A percentile compares a stretch with the other conserved stretches of the same genome.
Conservation (phyloP, 2,329 filamentous ascomycete genomes). For the Cercospora sesami region DNA sequence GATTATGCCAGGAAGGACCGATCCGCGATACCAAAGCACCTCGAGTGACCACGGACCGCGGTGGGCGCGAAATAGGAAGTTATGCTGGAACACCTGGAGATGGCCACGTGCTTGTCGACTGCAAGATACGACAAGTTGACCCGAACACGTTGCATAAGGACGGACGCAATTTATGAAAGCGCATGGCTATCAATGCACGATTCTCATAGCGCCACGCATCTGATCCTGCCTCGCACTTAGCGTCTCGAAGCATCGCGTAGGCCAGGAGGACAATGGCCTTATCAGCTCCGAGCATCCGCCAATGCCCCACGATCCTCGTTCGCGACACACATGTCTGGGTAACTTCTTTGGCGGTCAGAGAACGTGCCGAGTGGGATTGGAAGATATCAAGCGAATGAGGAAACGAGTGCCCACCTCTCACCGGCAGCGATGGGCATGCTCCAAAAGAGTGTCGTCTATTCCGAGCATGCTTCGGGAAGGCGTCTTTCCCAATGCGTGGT, state of each 20-base stretch:
- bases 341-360: background rate
- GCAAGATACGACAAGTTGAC: background rate
- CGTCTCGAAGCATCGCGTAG: background rate
- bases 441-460: background rate
- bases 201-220: background rate
- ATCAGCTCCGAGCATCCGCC: background rate
- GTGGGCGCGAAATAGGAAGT: background rate
- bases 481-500: background rate
- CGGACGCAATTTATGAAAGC: background rate
- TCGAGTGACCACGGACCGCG: background rate
- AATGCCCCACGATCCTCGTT: background rate
- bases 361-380: background rate
- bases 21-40: background rate
- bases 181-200: background rate
- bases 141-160: background rate
- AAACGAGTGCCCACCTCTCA: background rate
- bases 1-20: background rate
- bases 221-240: background rate
- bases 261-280: background rate
- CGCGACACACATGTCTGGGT: background rate
- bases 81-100: background rate
- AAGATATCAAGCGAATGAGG: background rate
- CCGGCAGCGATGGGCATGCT: background rate
- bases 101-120: background rate
- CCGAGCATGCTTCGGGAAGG: background rate